phyloP scores from a whole-genome alignment of 441 rosid species.

The Cnidoscolus chayamansa region DNA sequence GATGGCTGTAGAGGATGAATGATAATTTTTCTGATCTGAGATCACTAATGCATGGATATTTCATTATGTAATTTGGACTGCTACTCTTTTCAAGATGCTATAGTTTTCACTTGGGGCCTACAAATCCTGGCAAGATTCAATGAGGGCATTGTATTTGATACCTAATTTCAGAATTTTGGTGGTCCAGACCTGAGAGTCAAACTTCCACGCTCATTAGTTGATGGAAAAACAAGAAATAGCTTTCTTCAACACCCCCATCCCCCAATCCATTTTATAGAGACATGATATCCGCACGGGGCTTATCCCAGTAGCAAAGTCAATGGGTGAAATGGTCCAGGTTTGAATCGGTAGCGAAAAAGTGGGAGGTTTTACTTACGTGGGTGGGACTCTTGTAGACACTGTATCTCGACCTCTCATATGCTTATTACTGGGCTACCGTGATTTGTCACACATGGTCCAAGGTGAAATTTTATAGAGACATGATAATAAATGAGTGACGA shows the following conservation, averaged over 20 bases:
- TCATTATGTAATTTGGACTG: not conserved
- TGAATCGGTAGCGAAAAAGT: too few relatives aligned
- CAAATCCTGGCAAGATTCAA: not conserved
- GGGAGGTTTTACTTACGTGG: too few relatives aligned
- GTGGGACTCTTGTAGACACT: too few relatives aligned
- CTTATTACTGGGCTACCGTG: too few relatives aligned
- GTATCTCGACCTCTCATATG: too few relatives aligned
- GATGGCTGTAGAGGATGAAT: conserved; percentile 45
- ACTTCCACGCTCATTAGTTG: not conserved
- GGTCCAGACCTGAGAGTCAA: not conserved
- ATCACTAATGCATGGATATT: not conserved
- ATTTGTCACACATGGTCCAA: too few relatives aligned
- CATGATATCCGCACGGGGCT: too few relatives aligned
- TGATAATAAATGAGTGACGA: not conserved
- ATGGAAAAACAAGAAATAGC: not conserved
- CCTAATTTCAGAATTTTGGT: not conserved
- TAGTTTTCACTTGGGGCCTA: too few relatives aligned
- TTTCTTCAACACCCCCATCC: not conserved
- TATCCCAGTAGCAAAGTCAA: too few relatives aligned
- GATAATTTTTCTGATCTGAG: conserved; percentile 1
- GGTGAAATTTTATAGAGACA: not conserved
- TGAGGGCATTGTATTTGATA: not conserved
- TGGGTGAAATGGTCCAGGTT: too few relatives aligned
- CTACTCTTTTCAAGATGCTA: not conserved
- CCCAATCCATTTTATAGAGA: too few relatives aligned